Evolutionary conservation across 2,329 filamentous ascomycete species (phyloP).

Genomic region (Fusarium buxicola): DNA sequence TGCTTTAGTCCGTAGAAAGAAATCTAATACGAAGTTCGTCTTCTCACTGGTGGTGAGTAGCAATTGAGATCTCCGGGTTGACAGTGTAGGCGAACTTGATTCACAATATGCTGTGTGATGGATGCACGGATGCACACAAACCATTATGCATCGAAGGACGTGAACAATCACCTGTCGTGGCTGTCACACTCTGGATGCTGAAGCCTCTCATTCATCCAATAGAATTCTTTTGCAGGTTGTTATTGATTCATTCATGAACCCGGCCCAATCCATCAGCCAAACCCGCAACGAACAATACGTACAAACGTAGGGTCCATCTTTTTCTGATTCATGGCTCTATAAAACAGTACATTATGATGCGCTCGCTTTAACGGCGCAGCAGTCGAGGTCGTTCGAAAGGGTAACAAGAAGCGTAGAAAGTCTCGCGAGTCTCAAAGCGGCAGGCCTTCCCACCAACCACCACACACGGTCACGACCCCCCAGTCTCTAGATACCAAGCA

Average conservation of each 20-base stretch:
- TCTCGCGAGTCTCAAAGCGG: slow-evolving; percentile 26
- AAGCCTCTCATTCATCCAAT: slow-evolving; percentile 7
- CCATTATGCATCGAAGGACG: slow-evolving; percentile 1
- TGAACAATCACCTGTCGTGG: slow-evolving; percentile 9
- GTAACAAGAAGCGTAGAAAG: background rate
- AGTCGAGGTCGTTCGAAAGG: slow-evolving; percentile 2
- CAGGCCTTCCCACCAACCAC: slow-evolving; percentile 33
- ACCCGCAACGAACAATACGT: background rate
- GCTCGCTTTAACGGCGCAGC: slow-evolving; percentile 6
- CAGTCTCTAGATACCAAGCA: slow-evolving; percentile 17
- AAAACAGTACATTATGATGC: no score
- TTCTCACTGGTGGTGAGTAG: background rate
- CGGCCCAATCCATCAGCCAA: slow-evolving; percentile 3
- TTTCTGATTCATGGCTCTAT: no score
- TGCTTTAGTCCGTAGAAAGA: background rate
- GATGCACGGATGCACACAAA: slow-evolving; percentile 6
- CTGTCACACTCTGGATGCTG: background rate
- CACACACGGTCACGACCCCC: slow-evolving; percentile 10
- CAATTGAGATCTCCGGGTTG: no score
- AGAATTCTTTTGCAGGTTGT: background rate
- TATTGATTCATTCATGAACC: slow-evolving; percentile 14
- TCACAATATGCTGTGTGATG: background rate
- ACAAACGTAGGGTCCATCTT: background rate
- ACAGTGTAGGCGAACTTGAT: no score
- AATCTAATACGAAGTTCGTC: slow-evolving; percentile 4